Base-by-base conservation (phyloP, 2,329 filamentous ascomycete species). In the Hyphodiscus sp. region DNA sequence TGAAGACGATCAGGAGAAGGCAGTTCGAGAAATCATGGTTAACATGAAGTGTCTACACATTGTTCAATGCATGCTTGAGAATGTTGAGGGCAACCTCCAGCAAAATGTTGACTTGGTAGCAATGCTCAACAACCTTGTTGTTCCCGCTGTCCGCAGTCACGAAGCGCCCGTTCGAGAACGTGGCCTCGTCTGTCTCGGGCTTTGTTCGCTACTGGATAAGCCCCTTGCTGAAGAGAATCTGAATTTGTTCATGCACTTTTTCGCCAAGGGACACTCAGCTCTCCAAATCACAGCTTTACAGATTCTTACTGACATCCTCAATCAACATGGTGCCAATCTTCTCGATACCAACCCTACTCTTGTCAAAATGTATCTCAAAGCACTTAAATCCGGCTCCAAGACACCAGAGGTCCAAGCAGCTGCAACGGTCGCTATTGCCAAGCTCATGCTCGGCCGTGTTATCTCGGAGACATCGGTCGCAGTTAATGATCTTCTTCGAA, bases 31-130 rank as follows among this genome's bases (percentile, higher is more conserved):
- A 71, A 94, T 96, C 67, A 85, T 96, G 75, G 87, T 97, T 69
- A 97, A 97, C 75, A 91, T 96, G 82, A 97, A 97, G 73, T 97
- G 94, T 70, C 78, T 99, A 57, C 89, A 96, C 67, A 96, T 99
- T 61, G 91, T 95, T 23, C 90, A 96, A 70, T 97, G 91, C 76
- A 96, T 97, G 88, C 79, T 99, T 49, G 85, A 95, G 67, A 96
- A 97, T 66, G 89, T 99, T 10, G 80, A 88, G 50, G 89, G 90
- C 56, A 88, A 88, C 65, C 76, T 97, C 41, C 91, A 96, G 70
- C 82, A 91, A 61, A 96, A 96, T 68, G 85, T 87, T 53, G 87
- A 95, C 66, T 74, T 97, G n/a, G 89, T 95, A 3, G 89, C 89
- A n/a, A 96, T 97, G 87, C 78, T 99, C 48, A 97, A 99, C 75